Conservation (phyloP, 2,329 filamentous ascomycete genomes). For the Ophiostoma populinum region DNA sequence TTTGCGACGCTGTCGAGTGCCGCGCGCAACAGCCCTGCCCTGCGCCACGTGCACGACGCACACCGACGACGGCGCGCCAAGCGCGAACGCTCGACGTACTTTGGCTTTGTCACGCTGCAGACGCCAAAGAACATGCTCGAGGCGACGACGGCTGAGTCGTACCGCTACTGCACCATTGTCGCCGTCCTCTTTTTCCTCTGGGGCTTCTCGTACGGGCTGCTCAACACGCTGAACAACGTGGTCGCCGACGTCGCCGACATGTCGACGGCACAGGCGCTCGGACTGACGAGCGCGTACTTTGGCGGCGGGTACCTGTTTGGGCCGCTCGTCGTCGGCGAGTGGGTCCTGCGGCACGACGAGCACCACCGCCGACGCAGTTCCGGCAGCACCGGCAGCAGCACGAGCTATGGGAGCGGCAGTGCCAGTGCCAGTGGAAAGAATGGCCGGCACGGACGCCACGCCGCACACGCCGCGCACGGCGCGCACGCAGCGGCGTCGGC, state of each 20-base stretch:
- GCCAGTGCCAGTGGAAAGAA: neutral
- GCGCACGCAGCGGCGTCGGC: neutral
- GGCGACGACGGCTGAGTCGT: conserved; percentile 43
- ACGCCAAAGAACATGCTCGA: conserved; percentile 54
- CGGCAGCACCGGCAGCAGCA: conserved; percentile 9
- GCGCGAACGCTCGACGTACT: conserved; percentile 17
- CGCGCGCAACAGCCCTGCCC: too few relatives aligned
- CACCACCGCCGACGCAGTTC: conserved; percentile 28
- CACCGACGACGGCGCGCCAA: neutral
- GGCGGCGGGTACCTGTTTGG: conserved; percentile 53
- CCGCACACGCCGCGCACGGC: neutral
- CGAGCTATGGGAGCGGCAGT: too few relatives aligned
- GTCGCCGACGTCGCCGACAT: conserved; percentile 47
- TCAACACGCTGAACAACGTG: conserved; percentile 63
- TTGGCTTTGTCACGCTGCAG: conserved; percentile 60
- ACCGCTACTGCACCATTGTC: conserved; percentile 57
- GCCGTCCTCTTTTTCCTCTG: conserved; percentile 67
- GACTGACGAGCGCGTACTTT: conserved; percentile 55
- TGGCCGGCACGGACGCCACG: neutral
- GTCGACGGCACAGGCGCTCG: conserved; percentile 43
- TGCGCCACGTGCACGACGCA: too few relatives aligned
- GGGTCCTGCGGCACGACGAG: conserved; percentile 51
- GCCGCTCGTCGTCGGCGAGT: conserved; percentile 50
- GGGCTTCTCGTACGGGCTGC: conserved; percentile 78
- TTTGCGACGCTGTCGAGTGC: neutral